These are phyloP conservation scores for Omphalotus olearius DNA, from an alignment of 1,284 basidiomycete genomes.

Conservation along the genomic window DNA sequence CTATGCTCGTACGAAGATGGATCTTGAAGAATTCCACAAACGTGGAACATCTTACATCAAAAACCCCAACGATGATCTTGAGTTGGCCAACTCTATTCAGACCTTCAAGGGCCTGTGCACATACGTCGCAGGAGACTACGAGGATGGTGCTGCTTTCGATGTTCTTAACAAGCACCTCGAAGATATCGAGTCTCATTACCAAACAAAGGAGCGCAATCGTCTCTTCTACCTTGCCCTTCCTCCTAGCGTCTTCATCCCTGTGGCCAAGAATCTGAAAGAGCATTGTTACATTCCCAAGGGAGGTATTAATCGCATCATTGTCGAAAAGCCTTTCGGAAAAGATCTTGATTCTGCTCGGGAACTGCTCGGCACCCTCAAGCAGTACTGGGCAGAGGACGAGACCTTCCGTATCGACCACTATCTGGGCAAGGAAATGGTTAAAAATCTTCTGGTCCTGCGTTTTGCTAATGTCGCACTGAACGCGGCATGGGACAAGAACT, in stretches of 20 bases:
- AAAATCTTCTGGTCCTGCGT: slow-evolving; percentile 90
- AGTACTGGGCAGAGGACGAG: slow-evolving; percentile 91
- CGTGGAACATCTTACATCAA: slow-evolving; percentile 85
- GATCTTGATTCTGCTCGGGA: slow-evolving; percentile 84
- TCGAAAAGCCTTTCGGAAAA: slow-evolving; percentile 97
- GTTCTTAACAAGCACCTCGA: slow-evolving; percentile 73
- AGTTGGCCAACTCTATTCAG: slow-evolving; percentile 59
- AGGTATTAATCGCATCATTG: slow-evolving; percentile 85
- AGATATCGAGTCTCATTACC: slow-evolving; percentile 72
- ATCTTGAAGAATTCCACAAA: slow-evolving; percentile 79
- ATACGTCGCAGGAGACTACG: slow-evolving; percentile 87
- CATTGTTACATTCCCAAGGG: slow-evolving; percentile 69
- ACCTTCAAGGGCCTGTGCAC: slow-evolving; percentile 78
- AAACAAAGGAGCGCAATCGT: slow-evolving; percentile 65
- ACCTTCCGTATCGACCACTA: slow-evolving; percentile 98
- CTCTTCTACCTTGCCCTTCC: slow-evolving; percentile 94
- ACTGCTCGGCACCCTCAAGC: slow-evolving; percentile 76
- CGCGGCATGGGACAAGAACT: slow-evolving; percentile 90
- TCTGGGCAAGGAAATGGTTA: slow-evolving; percentile 98
- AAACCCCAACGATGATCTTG: slow-evolving; percentile 58
- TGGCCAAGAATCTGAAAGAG: slow-evolving; percentile 78
- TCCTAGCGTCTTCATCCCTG: slow-evolving; percentile 88
- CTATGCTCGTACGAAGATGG: slow-evolving; percentile 96
- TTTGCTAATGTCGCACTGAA: slow-evolving; percentile 91
- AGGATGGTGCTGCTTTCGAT: slow-evolving; percentile 76